phyloP scores from a whole-genome alignment of 805 yeast genomes.

The Candida oleophila region DNA sequence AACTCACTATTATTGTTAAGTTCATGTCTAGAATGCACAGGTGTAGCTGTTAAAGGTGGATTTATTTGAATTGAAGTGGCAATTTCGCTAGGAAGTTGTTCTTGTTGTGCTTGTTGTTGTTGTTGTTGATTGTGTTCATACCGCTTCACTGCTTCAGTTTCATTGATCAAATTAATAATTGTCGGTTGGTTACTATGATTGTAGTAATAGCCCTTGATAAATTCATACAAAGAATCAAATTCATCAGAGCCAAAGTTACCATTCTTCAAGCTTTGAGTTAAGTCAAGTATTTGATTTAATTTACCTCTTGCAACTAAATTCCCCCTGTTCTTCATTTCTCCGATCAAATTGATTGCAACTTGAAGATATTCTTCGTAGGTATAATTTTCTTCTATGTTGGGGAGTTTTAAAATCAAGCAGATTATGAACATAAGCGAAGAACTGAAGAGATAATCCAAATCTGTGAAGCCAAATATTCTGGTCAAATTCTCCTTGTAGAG shows the following conservation, averaged over 20 bases:
- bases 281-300: slow-evolving; percentile 12
- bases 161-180: not conserved
- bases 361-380: slow-evolving; percentile 18
- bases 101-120: not conserved
- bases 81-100: too few relatives aligned
- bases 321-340: slow-evolving; percentile 19
- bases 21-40: too few relatives aligned
- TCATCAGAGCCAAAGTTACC: not conserved
- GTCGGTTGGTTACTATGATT: not conserved
- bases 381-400: slow-evolving; percentile 7
- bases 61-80: too few relatives aligned
- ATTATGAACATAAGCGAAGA: slow-evolving; percentile 20
- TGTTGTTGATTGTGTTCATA: not conserved
- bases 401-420: slow-evolving; percentile 15
- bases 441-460: slow-evolving; percentile 24
- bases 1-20: too few relatives aligned
- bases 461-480: slow-evolving; percentile 26
- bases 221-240: slow-evolving; percentile 1
- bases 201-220: not conserved
- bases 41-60: not conserved
- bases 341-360: slow-evolving; percentile 16
- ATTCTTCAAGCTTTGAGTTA: slow-evolving; percentile 6
- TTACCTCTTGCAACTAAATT: slow-evolving; percentile 22
- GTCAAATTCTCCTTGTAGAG: slow-evolving; percentile 16
- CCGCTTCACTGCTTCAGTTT: not conserved